Evolutionary conservation across 176 grass and related monocot genomes (phyloP).

Genomic region (Phoenix dactylifera): DNA sequence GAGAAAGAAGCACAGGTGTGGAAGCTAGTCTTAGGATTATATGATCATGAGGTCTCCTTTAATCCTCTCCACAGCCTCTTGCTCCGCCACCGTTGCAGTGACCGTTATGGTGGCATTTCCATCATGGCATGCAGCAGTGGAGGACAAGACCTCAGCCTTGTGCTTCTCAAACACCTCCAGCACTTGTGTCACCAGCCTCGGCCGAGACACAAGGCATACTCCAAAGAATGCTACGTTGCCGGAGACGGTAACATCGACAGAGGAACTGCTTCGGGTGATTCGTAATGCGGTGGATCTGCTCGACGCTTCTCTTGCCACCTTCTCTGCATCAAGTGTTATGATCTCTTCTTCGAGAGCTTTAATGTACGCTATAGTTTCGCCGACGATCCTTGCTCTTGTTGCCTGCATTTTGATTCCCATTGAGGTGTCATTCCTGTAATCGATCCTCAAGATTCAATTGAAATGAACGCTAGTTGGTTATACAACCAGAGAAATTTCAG

Average conservation of each 20-base stretch:
- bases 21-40: neutral
- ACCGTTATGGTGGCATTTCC: constrained; percentile 4
- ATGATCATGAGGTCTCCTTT: constrained; percentile 24
- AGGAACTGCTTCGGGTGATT: neutral
- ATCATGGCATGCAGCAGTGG: neutral
- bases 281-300: neutral
- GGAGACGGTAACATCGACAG: constrained; percentile 1
- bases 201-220: constrained; percentile 1
- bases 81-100: constrained; percentile 1
- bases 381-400: no score
- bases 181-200: constrained; percentile 1
- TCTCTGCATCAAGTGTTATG: constrained; percentile 15
- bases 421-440: no score
- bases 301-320: neutral
- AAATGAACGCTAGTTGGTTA: no score
- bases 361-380: no score
- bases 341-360: neutral
- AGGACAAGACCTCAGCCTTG: constrained; percentile 17
- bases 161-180: constrained; percentile 31
- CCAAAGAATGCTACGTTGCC: constrained; percentile 23
- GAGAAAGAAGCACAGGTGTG: no score
- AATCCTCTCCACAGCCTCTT: constrained; percentile 16
- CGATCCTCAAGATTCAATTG: no score
- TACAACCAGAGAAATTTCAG: no score
- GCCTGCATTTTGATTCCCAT: no score